Evolutionary conservation across 2,329 filamentous ascomycete species (phyloP), one percentile per base, ranked within the genome.

Genomic region (Botrytis paeoniae): DNA sequence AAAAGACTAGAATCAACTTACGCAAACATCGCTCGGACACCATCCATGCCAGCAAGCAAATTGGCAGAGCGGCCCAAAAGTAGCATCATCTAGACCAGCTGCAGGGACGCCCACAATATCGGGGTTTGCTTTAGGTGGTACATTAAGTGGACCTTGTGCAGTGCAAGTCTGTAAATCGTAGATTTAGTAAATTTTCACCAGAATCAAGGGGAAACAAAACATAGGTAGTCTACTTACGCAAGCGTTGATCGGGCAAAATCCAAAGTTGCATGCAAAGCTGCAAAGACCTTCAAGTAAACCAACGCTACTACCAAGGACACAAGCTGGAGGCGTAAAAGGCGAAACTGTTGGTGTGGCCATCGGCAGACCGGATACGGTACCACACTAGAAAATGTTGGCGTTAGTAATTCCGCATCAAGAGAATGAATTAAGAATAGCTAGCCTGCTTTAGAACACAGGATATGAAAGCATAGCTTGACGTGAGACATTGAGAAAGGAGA

Each of bases 241-340:
- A 37, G 37, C 22, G 7, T 35, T 20, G 2, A 60, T 45, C 3
- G 68, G 68, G 18, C 68, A 70, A 41, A 20, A 70, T 29, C 68
- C 68, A 61, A 70, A 70, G 22, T 70, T 60, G 54, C 68, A 70
- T 29, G 51, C n/a, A 43, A 61, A 70, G 22, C 51, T 70, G 32
- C 68, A 70, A 8, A 70, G 51, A 0, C 54, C 68, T 32, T n/a
- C 51, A 7, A 70, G 41, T 32, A 35, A 20, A 16, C 54, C 68
- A 12, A n/a, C 54, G 25, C 68, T 54, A 37, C 6, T 60, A 37
- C 68, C 68, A 29, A 32, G 10, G 1, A 20, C 45, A 6, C 68
- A 70, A 51, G 51, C 68, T 37, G 51, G 68, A 14, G 68, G 68
- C 9, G 37, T 61, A n/a, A 70, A 70, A 16, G 68, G 54, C 3